These are phyloP conservation scores for Alternaria ethzedia DNA, from an alignment of 2,329 filamentous ascomycete species.

Conservation along the genomic window DNA sequence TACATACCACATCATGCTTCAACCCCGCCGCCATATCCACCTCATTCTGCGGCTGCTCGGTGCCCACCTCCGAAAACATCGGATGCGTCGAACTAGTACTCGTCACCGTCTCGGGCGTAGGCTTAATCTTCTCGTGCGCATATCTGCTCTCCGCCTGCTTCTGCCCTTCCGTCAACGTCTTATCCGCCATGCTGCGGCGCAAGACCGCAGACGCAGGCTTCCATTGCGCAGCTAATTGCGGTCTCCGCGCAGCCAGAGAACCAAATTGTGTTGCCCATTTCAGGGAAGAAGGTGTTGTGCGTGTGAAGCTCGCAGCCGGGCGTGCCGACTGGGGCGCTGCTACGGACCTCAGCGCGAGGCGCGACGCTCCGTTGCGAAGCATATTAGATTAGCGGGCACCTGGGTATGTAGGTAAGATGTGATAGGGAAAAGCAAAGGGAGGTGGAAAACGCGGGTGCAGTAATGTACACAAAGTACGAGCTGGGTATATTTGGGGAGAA, in stretches of 20 bases:
- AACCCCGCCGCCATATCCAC: conserved; percentile 57
- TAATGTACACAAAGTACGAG: background rate
- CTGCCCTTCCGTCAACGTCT: conserved; percentile 55
- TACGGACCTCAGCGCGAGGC: conserved; percentile 50
- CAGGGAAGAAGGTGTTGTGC: conserved; percentile 26
- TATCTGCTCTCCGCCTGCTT: conserved; percentile 63
- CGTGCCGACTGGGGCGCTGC: conserved; percentile 35
- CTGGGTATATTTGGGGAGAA: conserved; percentile 13
- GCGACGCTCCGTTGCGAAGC: conserved; percentile 54
- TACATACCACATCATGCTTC: conserved; percentile 44
- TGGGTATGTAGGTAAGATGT: background rate
- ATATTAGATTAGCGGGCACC: conserved; percentile 30
- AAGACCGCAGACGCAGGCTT: conserved; percentile 48
- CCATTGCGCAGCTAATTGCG: conserved; percentile 25
- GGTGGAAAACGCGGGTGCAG: background rate
- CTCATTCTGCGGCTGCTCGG: conserved; percentile 42
- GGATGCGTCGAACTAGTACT: conserved; percentile 59
- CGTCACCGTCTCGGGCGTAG: conserved; percentile 67
- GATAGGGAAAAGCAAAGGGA: background rate
- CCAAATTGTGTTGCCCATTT: conserved; percentile 54
- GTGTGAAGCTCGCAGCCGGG: conserved; percentile 33
- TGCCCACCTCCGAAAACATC: conserved; percentile 49
- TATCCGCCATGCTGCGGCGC: conserved; percentile 52
- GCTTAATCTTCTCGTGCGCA: conserved; percentile 62
- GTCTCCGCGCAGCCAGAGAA: conserved; percentile 44